Percentiles rank a stretch among this genome's conserved stretches.
Evolutionary conservation across 768 basidiomycete genomes (phyloP).

Genomic region (Psilocybe tampanensis): DNA sequence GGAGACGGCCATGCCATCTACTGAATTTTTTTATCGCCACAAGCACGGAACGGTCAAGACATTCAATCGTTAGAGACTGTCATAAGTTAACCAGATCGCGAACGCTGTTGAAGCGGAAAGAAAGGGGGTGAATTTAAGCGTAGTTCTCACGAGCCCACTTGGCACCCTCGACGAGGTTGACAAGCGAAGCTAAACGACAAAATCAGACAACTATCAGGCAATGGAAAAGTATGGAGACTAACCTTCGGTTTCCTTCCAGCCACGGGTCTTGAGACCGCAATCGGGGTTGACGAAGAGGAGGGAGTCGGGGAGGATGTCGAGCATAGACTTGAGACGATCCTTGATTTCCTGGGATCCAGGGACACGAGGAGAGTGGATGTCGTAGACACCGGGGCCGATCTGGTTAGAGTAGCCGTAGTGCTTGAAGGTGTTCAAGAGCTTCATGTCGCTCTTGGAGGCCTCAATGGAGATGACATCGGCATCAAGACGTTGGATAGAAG

Average conservation of each 20-base stretch:
- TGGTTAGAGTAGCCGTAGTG: conserved; percentile 94
- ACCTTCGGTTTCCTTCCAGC: conserved; percentile 96
- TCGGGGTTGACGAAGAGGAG: conserved; percentile 95
- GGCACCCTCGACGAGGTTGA: conserved; percentile 88
- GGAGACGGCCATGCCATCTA: conserved; percentile 20
- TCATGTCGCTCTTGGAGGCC: conserved; percentile 98
- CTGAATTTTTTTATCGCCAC: conserved; percentile 31
- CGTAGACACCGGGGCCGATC: conserved; percentile 98
- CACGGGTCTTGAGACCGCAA: conserved; percentile 98
- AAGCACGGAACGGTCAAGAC: conserved; percentile 60
- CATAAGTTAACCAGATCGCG: conserved; percentile 66
- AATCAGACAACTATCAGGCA: conserved; percentile 2
- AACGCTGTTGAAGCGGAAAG: conserved; percentile 94
- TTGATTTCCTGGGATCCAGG: conserved; percentile 92
- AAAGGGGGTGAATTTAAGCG: conserved; percentile 55
- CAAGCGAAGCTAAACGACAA: conserved; percentile 57
- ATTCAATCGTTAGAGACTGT: conserved; percentile 24
- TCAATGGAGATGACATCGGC: conserved; percentile 99
- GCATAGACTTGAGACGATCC: conserved; percentile 86
- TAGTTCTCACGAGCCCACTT: conserved; percentile 89
- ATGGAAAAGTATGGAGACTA: conserved; percentile 9
- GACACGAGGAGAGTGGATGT: conserved; percentile 99
- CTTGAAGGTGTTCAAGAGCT: conserved; percentile 94
- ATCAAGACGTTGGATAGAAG: conserved; percentile 93
- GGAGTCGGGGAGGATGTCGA: conserved; percentile 76